A percentile compares a stretch with the other conserved stretches of the same genome.
Evolutionary conservation across 257 asterid species (phyloP).

Genomic region (Lycium barbarum): DNA sequence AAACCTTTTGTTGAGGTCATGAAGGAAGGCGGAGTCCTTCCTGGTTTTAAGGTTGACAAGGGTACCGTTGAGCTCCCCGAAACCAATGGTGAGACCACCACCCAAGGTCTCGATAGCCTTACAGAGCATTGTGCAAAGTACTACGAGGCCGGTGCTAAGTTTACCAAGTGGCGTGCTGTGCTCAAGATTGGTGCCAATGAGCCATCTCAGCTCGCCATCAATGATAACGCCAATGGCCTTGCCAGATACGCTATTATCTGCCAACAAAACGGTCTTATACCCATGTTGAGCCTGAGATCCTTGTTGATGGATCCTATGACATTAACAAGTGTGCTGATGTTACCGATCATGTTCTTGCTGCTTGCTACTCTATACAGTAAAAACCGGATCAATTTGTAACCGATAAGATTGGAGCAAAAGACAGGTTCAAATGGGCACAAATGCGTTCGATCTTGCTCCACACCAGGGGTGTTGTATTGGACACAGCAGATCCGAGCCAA

Average conservation of each 20-base stretch:
- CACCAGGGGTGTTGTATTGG: no score
- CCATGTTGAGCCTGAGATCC: constrained; percentile 48
- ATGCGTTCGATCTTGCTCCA: no score
- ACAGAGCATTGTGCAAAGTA: constrained; percentile 60
- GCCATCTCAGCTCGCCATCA: constrained; percentile 61
- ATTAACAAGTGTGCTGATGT: no score
- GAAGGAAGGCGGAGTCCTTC: constrained; percentile 64
- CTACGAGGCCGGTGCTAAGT: constrained; percentile 63
- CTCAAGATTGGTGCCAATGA: constrained; percentile 60
- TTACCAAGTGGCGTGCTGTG: constrained; percentile 70
- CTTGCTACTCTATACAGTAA: no score
- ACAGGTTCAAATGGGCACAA: no score
- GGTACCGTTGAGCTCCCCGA: constrained; percentile 68
- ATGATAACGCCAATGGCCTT: constrained; percentile 61
- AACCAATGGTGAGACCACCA: constrained; percentile 64
- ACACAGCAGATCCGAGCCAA: no score
- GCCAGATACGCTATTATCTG: constrained; percentile 69
- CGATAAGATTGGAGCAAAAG: no score
- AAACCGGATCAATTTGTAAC: no score
- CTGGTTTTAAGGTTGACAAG: constrained; percentile 70
- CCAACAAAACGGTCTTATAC: constrained; percentile 65
- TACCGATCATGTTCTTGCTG: constrained; percentile 50
- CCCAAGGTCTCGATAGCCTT: constrained; percentile 65
- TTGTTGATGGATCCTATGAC: no score
- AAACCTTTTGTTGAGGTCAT: constrained; percentile 58